Evolutionary conservation across 2,329 filamentous ascomycete species (phyloP).

Genomic region (Cryphonectria japonica): DNA sequence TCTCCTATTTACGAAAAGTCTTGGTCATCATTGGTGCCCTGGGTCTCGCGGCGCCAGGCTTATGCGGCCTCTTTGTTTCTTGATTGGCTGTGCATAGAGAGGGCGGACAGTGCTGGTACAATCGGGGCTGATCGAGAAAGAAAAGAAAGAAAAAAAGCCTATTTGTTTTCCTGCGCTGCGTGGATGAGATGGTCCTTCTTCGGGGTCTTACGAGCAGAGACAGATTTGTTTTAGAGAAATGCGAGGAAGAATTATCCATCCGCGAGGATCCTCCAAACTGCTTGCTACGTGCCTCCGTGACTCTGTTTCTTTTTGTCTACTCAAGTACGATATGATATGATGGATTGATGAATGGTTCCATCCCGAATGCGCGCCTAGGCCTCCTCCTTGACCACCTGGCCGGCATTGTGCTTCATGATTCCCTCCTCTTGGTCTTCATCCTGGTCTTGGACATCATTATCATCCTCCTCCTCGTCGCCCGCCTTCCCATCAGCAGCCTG

Average conservation of each 20-base stretch:
- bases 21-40: constrained; percentile 53
- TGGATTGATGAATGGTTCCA: not conserved
- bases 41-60: constrained; percentile 49
- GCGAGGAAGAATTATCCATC: constrained; percentile 30
- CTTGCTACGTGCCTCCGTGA: not conserved
- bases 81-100: constrained; percentile 53
- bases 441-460: constrained; percentile 18
- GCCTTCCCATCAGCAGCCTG: constrained; percentile 38
- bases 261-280: not conserved
- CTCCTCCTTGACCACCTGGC: not conserved
- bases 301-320: not conserved
- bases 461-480: constrained; percentile 24
- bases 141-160: constrained; percentile 49
- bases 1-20: constrained; percentile 63
- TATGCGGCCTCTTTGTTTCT: constrained; percentile 50
- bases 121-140: constrained; percentile 54
- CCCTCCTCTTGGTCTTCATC: not conserved
- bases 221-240: constrained; percentile 35
- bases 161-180: constrained; percentile 43
- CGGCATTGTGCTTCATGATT: too few relatives aligned
- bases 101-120: constrained; percentile 48
- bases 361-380: not conserved
- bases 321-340: not conserved
- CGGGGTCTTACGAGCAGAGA: constrained; percentile 32
- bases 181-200: constrained; percentile 36